Evolutionary conservation across 2,329 filamentous ascomycete genomes (phyloP).

Genomic region (Ophiostoma sp.): DNA sequence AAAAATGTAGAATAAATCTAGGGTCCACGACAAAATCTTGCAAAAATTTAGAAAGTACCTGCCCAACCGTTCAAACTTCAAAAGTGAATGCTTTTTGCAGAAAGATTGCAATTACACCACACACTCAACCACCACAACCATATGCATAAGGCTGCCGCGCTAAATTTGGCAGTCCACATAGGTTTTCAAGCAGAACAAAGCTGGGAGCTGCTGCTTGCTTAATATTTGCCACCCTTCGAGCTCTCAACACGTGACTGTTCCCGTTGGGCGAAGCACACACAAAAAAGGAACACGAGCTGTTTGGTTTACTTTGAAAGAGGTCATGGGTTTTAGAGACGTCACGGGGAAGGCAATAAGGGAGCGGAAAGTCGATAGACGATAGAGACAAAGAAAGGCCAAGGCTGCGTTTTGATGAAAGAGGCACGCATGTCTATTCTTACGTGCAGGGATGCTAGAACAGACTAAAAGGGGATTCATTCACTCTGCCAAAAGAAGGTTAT

Average conservation of each 20-base stretch:
- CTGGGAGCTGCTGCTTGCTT: not conserved
- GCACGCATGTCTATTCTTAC: too few species aligned
- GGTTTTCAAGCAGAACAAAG: not conserved
- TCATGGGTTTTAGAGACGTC: not conserved
- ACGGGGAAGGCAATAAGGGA: too few species aligned
- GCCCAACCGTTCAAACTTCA: not conserved
- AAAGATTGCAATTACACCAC: not conserved
- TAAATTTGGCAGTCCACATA: not conserved
- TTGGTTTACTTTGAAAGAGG: not conserved
- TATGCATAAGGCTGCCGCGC: not conserved
- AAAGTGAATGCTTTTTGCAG: too few species aligned
- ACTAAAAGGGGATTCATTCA: too few species aligned
- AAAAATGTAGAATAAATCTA: too few species aligned
- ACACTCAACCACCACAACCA: not conserved
- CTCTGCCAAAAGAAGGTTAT: not conserved
- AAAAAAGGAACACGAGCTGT: not conserved
- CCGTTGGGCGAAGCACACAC: not conserved
- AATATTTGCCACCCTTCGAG: not conserved
- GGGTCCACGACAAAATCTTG: too few species aligned
- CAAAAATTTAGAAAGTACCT: not conserved
- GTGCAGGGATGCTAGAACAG: too few species aligned
- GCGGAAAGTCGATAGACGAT: not conserved
- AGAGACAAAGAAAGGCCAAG: not conserved
- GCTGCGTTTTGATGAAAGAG: too few species aligned
- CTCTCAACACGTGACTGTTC: not conserved